Percentiles rank a stretch among this genome's conserved stretches.
phyloP scores from a whole-genome alignment of 1,284 basidiomycete species.

The Apiotrichum sp. region DNA sequence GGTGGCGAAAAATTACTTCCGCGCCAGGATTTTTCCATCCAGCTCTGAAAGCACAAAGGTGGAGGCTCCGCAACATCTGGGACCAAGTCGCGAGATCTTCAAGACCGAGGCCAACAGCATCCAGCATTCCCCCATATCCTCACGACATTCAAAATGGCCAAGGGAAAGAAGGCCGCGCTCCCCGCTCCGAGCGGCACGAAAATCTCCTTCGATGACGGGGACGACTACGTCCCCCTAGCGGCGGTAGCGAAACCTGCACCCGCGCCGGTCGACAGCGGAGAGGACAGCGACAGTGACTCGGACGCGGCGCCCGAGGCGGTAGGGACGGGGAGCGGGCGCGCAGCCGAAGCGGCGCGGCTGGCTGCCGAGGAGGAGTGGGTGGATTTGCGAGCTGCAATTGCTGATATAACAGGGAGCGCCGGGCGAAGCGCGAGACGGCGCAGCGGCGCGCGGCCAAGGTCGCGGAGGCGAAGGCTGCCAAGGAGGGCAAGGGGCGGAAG shows the following conservation, averaged over 20 bases:
- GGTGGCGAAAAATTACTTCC: not conserved
- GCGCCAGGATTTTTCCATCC: too few species aligned
- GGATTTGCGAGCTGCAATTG: not conserved
- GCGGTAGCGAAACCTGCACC: not conserved
- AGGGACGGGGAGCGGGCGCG: slow-evolving; percentile 15
- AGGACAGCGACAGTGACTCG: slow-evolving; percentile 14
- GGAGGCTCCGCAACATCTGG: too few species aligned
- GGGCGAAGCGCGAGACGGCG: slow-evolving; percentile 16
- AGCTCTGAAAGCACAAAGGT: too few species aligned
- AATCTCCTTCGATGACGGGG: slow-evolving; percentile 25
- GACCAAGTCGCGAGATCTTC: too few species aligned
- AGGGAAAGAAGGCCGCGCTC: slow-evolving; percentile 10
- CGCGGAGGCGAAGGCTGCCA: slow-evolving; percentile 16
- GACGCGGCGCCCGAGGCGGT: slow-evolving; percentile 39
- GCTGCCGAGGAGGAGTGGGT: slow-evolving; percentile 20
- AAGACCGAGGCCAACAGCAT: too few species aligned
- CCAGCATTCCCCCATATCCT: not conserved
- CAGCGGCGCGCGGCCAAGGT: slow-evolving; percentile 19
- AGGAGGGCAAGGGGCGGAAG: slow-evolving; percentile 10
- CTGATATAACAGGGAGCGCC: not conserved
- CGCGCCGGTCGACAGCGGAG: slow-evolving; percentile 1
- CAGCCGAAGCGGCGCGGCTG: not conserved
- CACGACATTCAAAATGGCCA: slow-evolving; percentile 8
- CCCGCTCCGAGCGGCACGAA: slow-evolving; percentile 24
- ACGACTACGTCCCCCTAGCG: slow-evolving; percentile 4